Conservation (phyloP, 2,329 filamentous ascomycete species). For the Metarhizium robertsii region DNA sequence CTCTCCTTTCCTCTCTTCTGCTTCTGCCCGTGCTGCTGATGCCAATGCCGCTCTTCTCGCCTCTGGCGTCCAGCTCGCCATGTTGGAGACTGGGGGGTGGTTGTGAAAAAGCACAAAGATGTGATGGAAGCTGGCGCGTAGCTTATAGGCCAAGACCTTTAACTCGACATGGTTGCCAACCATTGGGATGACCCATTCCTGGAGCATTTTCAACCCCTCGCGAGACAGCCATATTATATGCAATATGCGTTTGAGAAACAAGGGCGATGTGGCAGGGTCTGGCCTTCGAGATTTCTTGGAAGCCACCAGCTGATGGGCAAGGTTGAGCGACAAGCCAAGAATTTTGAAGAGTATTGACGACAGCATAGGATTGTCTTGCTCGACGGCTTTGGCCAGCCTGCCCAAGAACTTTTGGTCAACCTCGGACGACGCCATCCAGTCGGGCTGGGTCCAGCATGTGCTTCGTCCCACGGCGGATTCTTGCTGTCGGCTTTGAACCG, state of each 20-base stretch:
- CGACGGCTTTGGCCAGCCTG: constrained; percentile 73
- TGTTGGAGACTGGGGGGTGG: constrained; percentile 63
- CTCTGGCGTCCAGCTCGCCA: constrained; percentile 43
- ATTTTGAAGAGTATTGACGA: constrained; percentile 82
- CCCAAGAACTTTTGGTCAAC: constrained; percentile 97
- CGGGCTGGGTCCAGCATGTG: neutral
- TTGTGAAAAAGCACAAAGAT: constrained; percentile 97
- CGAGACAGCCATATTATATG: constrained; percentile 94
- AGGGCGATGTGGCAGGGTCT: constrained; percentile 69
- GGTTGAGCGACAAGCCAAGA: constrained; percentile 78
- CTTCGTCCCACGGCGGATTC: neutral
- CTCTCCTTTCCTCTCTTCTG: constrained; percentile 40
- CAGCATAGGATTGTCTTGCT: constrained; percentile 67
- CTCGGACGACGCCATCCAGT: constrained; percentile 83
- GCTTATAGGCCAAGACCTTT: constrained; percentile 82
- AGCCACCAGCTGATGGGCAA: constrained; percentile 73
- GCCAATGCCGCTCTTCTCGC: constrained; percentile 26
- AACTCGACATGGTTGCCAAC: constrained; percentile 71
- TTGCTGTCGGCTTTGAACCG: neutral
- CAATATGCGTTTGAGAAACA: constrained; percentile 70
- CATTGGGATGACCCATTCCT: constrained; percentile 80
- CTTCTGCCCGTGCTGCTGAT: constrained; percentile 17
- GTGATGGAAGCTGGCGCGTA: constrained; percentile 91
- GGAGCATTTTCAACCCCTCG: constrained; percentile 81
- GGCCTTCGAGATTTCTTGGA: constrained; percentile 75